Percentiles rank a stretch among this genome's conserved stretches.
phyloP scores from a whole-genome alignment of 805 yeast genomes.

The Nakazawaea molendinolei region DNA sequence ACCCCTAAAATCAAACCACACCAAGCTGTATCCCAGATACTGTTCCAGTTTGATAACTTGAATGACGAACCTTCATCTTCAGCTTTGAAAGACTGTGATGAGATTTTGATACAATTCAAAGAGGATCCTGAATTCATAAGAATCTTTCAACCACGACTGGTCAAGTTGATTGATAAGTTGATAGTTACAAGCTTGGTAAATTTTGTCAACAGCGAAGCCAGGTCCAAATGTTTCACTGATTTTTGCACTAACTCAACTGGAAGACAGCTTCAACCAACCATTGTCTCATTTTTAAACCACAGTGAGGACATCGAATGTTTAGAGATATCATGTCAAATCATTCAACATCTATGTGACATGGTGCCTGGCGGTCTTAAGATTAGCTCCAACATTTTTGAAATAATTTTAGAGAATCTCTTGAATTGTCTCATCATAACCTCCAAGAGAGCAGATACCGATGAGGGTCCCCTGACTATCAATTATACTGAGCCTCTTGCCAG shows the following conservation, averaged over 20 bases:
- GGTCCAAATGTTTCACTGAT: too few species aligned
- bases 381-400: neutral
- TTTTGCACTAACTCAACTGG: too few species aligned
- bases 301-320: neutral
- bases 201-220: neutral
- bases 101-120: neutral
- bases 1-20: neutral
- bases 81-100: conserved; percentile 1
- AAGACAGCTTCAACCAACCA: too few species aligned
- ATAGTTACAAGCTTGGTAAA: conserved; percentile 5
- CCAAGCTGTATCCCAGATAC: neutral
- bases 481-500: too few species aligned
- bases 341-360: neutral
- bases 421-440: neutral
- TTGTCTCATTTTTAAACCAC: too few species aligned
- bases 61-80: neutral
- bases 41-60: conserved; percentile 2
- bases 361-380: neutral
- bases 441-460: neutral
- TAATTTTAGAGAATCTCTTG: conserved; percentile 2
- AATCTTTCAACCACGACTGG: conserved; percentile 3
- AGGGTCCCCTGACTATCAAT: neutral
- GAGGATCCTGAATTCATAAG: neutral
- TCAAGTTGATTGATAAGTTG: conserved; percentile 6
- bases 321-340: conserved; percentile 2